A percentile compares a stretch with the other conserved stretches of the same genome.
Evolutionary conservation across 371 early-diverging fungal genomes (phyloP).

Genomic region (Haplosporangium sp.): DNA sequence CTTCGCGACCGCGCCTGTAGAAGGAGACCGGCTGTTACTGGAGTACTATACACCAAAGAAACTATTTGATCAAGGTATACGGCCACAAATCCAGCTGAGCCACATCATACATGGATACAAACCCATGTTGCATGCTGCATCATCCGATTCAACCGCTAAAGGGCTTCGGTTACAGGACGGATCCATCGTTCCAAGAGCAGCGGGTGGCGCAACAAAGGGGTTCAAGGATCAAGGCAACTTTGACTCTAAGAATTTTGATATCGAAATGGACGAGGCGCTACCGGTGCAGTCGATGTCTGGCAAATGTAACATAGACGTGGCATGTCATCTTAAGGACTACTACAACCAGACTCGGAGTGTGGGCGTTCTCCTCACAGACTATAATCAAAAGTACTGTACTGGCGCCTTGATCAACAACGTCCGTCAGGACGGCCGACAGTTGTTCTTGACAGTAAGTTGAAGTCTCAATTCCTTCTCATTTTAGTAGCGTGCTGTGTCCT

Average conservation of each 20-base stretch:
- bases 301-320: slow-evolving; percentile 61
- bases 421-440: slow-evolving; percentile 60
- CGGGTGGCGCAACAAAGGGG: not conserved
- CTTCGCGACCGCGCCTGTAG: slow-evolving; percentile 59
- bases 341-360: slow-evolving; percentile 59
- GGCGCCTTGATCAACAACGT: slow-evolving; percentile 64
- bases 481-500: too few relatives aligned
- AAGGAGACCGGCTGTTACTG: slow-evolving; percentile 54
- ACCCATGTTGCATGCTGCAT: slow-evolving; percentile 44
- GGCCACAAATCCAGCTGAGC: slow-evolving; percentile 50
- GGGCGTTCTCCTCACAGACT: slow-evolving; percentile 60
- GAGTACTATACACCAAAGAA: slow-evolving; percentile 39
- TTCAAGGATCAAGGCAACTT: slow-evolving; percentile 19
- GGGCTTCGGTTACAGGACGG: slow-evolving; percentile 38
- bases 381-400: slow-evolving; percentile 63
- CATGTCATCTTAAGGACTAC: slow-evolving; percentile 56
- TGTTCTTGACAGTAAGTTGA: slow-evolving; percentile 59
- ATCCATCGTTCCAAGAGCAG: slow-evolving; percentile 9
- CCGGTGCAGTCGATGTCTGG: slow-evolving; percentile 52
- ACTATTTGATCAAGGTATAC: slow-evolving; percentile 5
- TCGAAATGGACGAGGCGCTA: not conserved
- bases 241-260: slow-evolving; percentile 2
- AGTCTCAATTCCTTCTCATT: not conserved
- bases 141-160: slow-evolving; percentile 25
- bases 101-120: slow-evolving; percentile 61